phyloP scores from a whole-genome alignment of 805 yeast genomes.

The Nakazawaea siamensis region DNA sequence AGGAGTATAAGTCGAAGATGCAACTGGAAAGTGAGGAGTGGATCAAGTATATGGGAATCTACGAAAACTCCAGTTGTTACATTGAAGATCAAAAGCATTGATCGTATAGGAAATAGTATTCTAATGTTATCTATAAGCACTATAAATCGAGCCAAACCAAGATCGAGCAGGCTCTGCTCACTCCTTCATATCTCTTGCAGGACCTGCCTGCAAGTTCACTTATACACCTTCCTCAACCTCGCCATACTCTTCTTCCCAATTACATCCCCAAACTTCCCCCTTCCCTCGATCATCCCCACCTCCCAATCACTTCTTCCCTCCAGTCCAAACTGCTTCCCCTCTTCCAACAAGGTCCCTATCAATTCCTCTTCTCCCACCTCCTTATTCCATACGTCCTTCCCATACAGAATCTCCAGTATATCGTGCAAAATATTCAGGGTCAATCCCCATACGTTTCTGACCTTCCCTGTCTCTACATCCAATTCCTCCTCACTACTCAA shows the following conservation, averaged over 20 bases:
- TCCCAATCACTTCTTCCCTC: constrained; percentile 47
- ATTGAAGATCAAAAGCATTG: constrained; percentile 11
- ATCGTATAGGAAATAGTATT: not conserved
- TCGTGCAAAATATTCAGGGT: constrained; percentile 77
- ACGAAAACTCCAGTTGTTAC: constrained; percentile 10
- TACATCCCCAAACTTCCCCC: constrained; percentile 33
- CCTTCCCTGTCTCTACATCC: constrained; percentile 27
- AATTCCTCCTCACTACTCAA: constrained; percentile 50
- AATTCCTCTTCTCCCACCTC: constrained; percentile 45
- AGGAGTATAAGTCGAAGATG: constrained; percentile 46
- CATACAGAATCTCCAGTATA: constrained; percentile 47
- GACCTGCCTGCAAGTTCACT: too few species aligned
- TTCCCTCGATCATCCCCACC: constrained; percentile 35
- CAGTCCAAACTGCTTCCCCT: constrained; percentile 47
- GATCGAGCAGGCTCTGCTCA: too few species aligned
- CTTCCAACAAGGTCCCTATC: constrained; percentile 42
- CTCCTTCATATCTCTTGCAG: too few species aligned
- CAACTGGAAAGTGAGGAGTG: constrained; percentile 42
- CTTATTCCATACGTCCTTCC: constrained; percentile 14
- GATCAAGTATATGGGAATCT: constrained; percentile 55
- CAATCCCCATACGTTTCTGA: constrained; percentile 75
- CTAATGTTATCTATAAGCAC: not conserved
- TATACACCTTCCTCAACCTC: constrained; percentile 34
- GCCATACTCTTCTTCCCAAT: constrained; percentile 35
- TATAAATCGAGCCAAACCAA: constrained; percentile 1